A percentile compares a stretch with the other conserved stretches of the same genome.
Conservation (phyloP, 345 rosid genomes). For the Corchorus olitorius region DNA sequence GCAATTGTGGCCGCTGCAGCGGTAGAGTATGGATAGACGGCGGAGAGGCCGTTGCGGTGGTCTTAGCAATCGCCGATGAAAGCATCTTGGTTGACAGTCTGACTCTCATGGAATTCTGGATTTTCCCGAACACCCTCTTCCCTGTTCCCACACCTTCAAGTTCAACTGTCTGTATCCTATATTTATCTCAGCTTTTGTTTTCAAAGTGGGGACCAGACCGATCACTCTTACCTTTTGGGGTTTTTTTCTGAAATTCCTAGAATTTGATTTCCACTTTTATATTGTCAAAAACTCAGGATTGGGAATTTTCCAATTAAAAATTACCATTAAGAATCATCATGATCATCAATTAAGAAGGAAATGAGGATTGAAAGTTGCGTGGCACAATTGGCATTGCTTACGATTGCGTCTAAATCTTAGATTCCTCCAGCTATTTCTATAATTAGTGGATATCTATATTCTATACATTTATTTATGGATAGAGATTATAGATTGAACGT, state of each 20-base stretch:
- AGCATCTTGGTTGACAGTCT: neutral
- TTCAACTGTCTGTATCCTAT: too few species aligned
- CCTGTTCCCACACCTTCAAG: too few species aligned
- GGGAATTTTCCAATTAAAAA: too few species aligned
- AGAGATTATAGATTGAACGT: neutral
- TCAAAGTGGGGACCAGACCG: neutral
- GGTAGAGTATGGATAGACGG: neutral
- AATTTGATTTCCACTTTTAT: neutral
- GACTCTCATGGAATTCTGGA: neutral
- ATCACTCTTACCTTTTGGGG: neutral
- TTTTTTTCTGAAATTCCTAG: neutral
- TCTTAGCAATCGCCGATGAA: conserved; percentile 1
- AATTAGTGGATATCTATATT: too few species aligned
- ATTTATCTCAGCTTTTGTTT: too few species aligned
- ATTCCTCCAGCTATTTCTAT: too few species aligned
- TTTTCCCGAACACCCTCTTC: neutral
- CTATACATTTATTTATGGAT: neutral
- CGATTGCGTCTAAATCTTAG: too few species aligned
- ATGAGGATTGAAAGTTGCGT: too few species aligned
- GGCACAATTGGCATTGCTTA: too few species aligned
- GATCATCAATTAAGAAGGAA: too few species aligned
- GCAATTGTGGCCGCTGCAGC: conserved; percentile 11
- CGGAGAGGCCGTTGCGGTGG: neutral
- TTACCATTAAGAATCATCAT: too few species aligned
- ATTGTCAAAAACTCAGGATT: too few species aligned